Conservation (phyloP, 257 asterid genomes). For the Solanum pimpinellifolium region DNA sequence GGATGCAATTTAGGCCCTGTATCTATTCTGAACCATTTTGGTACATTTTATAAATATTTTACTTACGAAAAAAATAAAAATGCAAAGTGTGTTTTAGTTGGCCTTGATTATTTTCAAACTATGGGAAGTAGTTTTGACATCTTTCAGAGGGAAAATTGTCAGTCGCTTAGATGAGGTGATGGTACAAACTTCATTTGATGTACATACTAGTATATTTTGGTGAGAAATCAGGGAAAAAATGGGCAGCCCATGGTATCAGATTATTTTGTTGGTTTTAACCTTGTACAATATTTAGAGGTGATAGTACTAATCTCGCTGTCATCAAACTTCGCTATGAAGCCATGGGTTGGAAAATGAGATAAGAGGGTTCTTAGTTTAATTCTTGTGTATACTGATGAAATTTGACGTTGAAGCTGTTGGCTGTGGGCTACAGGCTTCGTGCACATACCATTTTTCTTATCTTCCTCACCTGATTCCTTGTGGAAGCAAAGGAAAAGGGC, state of each 20-base stretch:
- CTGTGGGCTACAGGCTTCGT: neutral
- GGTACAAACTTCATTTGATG: neutral
- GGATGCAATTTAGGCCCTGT: neutral
- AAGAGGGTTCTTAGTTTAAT: neutral
- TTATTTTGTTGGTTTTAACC: neutral
- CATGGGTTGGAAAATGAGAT: neutral
- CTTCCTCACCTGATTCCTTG: neutral
- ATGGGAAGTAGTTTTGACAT: neutral
- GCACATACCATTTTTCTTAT: neutral
- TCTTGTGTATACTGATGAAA: neutral
- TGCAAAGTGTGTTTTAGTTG: neutral
- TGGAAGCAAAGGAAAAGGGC: neutral
- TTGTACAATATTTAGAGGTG: neutral
- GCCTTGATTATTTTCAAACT: neutral
- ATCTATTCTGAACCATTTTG: neutral
- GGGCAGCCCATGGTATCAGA: neutral
- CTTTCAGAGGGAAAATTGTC: neutral
- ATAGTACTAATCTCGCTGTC: neutral
- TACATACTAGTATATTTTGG: neutral
- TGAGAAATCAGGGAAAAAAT: neutral
- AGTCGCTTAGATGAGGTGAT: neutral
- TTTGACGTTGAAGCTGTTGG: neutral
- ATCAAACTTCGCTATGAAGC: neutral
- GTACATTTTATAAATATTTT: neutral
- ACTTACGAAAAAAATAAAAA: neutral